Base-by-base conservation (phyloP, 768 basidiomycete species). In the Hypholoma sublateritium region DNA sequence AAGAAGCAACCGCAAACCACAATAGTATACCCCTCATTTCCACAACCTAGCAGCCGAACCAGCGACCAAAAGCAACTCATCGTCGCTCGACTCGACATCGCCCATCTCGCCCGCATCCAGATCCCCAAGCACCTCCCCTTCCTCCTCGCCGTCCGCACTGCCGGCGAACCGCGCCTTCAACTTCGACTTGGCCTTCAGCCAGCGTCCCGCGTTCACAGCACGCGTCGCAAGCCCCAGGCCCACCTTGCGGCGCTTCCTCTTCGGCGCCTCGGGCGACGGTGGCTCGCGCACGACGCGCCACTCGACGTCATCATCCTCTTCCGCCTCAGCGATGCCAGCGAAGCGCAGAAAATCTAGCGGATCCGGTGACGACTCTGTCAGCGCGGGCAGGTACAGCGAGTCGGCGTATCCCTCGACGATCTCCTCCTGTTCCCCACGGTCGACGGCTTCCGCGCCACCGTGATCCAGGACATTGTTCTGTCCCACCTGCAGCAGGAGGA, bases 201-300 rank as follows among this genome's bases (percentile, higher is more conserved):
- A 41, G 43, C 47, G 14, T 32, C 56, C 56, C 22, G 41, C 48
- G 43, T 35, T 37, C 25, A 42, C 52, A 14, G 46, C 56, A 12
- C 45, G 35, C 22, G 35, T 41, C 11, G 37, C 39, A 19, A 45
- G 13, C 9, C 50, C 53, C 32, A 35, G 43, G 22, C 56, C 52
- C 9, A n/a, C 41, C 22, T 35, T 49, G 50, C 22, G 35, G 19
- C 34, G 21, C 16, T 34, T 43, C 34, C 35, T 69, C 36, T 69
- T 71, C 41, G 62, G 58, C 2, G 70, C 53, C 22, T 70, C 63
- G 11, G 74, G 75, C 13, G 76, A 77, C 9, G 72, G 73, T 5
- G 74, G 74, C 43, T 70, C 73, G 19, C 72, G 74, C 17, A 71
- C 74, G n/a, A 69, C 67, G 68, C 70, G 72, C 54, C 73, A 74